Percentiles rank a stretch among this genome's conserved stretches.
Conservation (phyloP, 495 filamentous ascomycete species). For the Bathelium albidoporum region DNA sequence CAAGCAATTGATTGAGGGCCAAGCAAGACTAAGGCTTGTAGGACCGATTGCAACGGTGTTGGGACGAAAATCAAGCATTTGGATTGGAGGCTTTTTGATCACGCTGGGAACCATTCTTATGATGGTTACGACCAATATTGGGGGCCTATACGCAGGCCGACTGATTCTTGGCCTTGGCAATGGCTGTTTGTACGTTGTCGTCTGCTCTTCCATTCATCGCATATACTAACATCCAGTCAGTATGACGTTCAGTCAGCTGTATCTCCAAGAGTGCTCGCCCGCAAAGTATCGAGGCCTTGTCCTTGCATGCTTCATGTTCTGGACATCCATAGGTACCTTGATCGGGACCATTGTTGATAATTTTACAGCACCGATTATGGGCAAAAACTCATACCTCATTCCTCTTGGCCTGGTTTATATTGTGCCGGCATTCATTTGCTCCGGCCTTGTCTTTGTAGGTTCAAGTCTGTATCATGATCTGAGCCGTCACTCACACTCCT, state of each 20-base stretch:
- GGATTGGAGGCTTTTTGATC: slow-evolving; percentile 40
- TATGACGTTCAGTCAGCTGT: slow-evolving; percentile 52
- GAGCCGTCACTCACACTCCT: neutral
- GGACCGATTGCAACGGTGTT: slow-evolving; percentile 37
- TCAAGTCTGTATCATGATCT: neutral
- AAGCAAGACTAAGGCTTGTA: slow-evolving; percentile 6
- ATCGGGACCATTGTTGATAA: slow-evolving; percentile 56
- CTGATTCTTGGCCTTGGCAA: slow-evolving; percentile 41
- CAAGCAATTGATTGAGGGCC: slow-evolving; percentile 8
- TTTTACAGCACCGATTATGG: slow-evolving; percentile 38
- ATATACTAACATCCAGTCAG: slow-evolving; percentile 38
- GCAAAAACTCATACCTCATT: slow-evolving; percentile 44
- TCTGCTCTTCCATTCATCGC: slow-evolving; percentile 13
- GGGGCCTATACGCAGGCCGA: slow-evolving; percentile 45
- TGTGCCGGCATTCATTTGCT: slow-evolving; percentile 41
- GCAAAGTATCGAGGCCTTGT: slow-evolving; percentile 42
- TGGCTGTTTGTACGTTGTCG: neutral
- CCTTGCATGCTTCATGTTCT: slow-evolving; percentile 41
- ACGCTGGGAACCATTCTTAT: slow-evolving; percentile 44
- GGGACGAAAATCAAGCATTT: slow-evolving; percentile 40
- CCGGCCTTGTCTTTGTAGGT: slow-evolving; percentile 40
- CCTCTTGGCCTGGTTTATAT: slow-evolving; percentile 50
- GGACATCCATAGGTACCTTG: slow-evolving; percentile 42
- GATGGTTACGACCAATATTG: slow-evolving; percentile 45
- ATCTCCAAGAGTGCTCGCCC: slow-evolving; percentile 45